Evolutionary conservation across 768 basidiomycete species (phyloP), one percentile per base, ranked within the genome.

Genomic region (Suillus subluteus): DNA sequence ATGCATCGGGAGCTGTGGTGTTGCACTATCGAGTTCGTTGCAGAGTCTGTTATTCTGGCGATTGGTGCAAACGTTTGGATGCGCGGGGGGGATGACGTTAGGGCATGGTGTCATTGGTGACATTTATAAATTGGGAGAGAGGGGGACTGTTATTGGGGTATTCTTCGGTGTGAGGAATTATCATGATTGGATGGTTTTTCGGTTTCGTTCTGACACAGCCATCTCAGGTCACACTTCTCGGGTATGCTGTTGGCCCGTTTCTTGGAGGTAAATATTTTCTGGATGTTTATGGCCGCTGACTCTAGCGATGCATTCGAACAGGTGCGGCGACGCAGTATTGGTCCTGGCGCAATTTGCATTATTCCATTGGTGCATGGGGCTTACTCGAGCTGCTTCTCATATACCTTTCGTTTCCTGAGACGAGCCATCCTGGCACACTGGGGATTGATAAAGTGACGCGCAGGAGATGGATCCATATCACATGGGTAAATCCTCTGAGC

Each of bases 341-440:
- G 40, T 91, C 90, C 0, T 92, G 91, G 90, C 83, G 91, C 0
- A 67, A 81, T 3, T 83, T 89, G 74, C 89, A 92, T 71, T 71
- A 76, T 12, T 69, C 71, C 0, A 66, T 91, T 1, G 84, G 82
- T 4, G 46, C 80, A 0, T 73, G 78, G 44, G 84, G 83, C 2
- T 43, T 84, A 0, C 15, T 81, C 0, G 77, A 80, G 2, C 78
- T 86, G 48, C 8, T 82, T 11, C 66, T 78, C 6, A 79, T 90
- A 41, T 58, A 73, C 1, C 52, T 83, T 4, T 82, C 81, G 62
- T 82, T 90, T 30, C 90, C 90, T 0, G 91, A 92, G 70, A 91
- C 90, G 2, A 85, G 83, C 59, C 87, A 89, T 69, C 89, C 90
- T 1, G 84, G 86, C 11, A 72, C 82, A 1, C 78, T 83, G 52